Evolutionary conservation across 2,329 filamentous ascomycete species (phyloP), one percentile per base, ranked within the genome.

Genomic region (Endoconidiophora polonica): DNA sequence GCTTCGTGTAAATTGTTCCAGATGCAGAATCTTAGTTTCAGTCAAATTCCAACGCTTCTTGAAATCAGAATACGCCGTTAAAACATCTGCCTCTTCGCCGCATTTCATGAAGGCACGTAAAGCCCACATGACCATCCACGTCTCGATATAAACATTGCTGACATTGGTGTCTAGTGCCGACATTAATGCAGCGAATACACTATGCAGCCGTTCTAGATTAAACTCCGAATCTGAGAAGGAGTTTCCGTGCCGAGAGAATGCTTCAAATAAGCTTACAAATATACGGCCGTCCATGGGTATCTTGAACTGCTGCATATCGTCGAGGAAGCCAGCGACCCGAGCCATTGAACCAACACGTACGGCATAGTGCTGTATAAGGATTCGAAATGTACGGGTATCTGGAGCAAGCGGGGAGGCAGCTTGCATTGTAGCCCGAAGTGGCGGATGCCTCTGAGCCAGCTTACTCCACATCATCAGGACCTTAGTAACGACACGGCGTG

Each of bases 261-360:
- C 87, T 58, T 86, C 81, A 65, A 96, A 84, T 3, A 96, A 68
- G 5, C 82, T 73, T 37, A 91, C 69, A 59, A 90, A 95, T 22
- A 94, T 74, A 52, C 81, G 74, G 4, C 82, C 83, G 54, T 90
- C 78, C 14, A 90, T 66, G 0, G 78, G 75, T 3, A 94, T 69
- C 2, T 72, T 66, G 56, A 79, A 79, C 37, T 68, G 65, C 50
- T 75, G 76, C 86, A 95, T 94, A 61, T 96, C 90, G 44, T 77
- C 74, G 20, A 98, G 67, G 42, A 86, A 75, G 45, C 77, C 73
- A 9, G 77, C 75, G 10, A 93, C 77, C 55, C 77, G 77, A 39
- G 77, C 67, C 20, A 95, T 69, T 55, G 93, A 73, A 14, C 90
- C 90, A 3, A 77, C 68, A 16, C 69, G 68, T 18, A 76, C 65